Base-by-base conservation (phyloP, 352 stramenopile genomes). In the Peronosclerospora sorghi region DNA sequence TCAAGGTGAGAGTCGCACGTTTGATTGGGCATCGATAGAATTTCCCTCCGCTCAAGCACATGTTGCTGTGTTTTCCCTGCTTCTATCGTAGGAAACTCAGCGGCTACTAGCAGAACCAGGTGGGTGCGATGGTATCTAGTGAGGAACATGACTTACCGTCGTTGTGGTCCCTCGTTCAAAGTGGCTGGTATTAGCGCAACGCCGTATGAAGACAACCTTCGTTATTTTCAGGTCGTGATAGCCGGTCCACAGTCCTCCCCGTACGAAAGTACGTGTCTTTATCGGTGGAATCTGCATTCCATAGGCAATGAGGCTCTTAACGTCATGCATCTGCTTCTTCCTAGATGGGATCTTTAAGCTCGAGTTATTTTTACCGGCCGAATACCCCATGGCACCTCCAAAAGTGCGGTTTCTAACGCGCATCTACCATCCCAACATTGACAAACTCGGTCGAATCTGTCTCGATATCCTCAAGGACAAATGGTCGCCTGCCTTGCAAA, bases 401-500 rank as follows among this genome's bases (percentile, higher is more conserved):
- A 98, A 98, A 77, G 86, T 95, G 34, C 86, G 95, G 35, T 98
- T 98, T 65, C 65, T 98, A 15, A 98, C 95, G 37, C 97, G 97
- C 73, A 97, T 99, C 48, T 99, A 98, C 58, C 95, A 99, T 67
- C 93, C 93, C 10, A 98, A 98, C 76, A 96, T 98, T 45, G 94
- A 99, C 73, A 97, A 97, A 62, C 72, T 98, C 9, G 95, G 95
- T 15, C 73, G 94, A 45, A 99, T 99, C 64, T 98, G 95, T 54
- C 79, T 98, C 35, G 95, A 99, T 59, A 98, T 99, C 62, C 74
- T 99, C 45, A 98, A 99, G 67, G 94, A 98, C 74, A 98, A 98
- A 69, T 99, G 95, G 95, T 97, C 88, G 40, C 95, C 95, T 0
- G 95, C 94, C n/a, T 77, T 98, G 32, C 94, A 98, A 77, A 99